Evolutionary conservation across 371 early-diverging fungal species (phyloP), one percentile per base, ranked within the genome.

Genomic region (Globomyces sp.): DNA sequence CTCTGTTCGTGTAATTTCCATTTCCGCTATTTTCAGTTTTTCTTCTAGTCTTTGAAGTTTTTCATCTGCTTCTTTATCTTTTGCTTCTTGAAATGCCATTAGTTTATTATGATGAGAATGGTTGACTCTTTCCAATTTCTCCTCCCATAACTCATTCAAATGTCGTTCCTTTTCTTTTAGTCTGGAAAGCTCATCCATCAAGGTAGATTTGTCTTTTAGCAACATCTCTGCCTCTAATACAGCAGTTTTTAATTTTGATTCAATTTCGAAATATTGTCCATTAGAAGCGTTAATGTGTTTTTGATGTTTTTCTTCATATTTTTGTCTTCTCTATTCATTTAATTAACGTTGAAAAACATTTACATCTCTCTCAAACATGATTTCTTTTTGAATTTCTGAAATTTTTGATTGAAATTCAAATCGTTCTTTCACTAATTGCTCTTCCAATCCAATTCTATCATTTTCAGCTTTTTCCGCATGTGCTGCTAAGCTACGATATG

Each of bases 181-280:
- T 62, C 72, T 73, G n/a, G 72, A 72, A 11, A 77, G 44, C 40
- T 80, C 77, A 6, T 77, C 77, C 51, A 76, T 37, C 11, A 80
- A 69, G 24, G 70, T 55, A 10, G 45, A 24, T 48, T 76, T 76
- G 68, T 80, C 80, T 8, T 73, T 69, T 36, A 63, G 68, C 42
- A 75, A 58, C 8, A 75, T 68, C 42, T 76, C 71, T 3, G 66
- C 64, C 41, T 73, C 60, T 40, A 77, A 34, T 36, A 76, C 77
- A 2, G 69, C 61, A 37, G 76, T 74, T 11, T 67, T 63, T 8
- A 62, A 55, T 1, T 57, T 43, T 2, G 74, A 65, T 51, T 80
- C 80, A 4, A 76, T 61, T 47, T 76, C 72, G n/a, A 74, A 57
- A 3, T 64, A 3, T 48, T 51, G 57, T 8, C 63, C 65, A 62